phyloP scores from a whole-genome alignment of 768 basidiomycete genomes.

The Mycena amicta region DNA sequence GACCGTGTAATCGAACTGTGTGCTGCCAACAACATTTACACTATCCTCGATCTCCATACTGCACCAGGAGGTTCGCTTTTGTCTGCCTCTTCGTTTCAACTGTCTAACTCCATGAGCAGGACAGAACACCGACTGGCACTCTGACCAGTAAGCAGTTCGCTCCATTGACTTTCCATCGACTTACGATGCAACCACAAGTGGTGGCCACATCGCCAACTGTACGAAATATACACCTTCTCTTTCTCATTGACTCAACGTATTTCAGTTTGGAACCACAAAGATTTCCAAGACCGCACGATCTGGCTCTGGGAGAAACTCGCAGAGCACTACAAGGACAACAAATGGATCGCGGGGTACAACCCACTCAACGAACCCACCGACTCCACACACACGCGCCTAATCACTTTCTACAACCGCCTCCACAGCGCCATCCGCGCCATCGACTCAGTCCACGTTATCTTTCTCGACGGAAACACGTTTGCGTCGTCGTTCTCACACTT shows the following conservation, averaged over 20 bases:
- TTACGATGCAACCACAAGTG: conserved; percentile 23
- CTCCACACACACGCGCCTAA: conserved; percentile 60
- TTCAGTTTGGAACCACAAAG: conserved; percentile 78
- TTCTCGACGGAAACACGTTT: conserved; percentile 85
- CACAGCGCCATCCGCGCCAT: conserved; percentile 70
- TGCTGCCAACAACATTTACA: conserved; percentile 75
- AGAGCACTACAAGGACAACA: conserved; percentile 72
- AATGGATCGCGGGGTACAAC: conserved; percentile 88
- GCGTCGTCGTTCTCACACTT: conserved; percentile 78
- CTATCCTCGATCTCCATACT: conserved; percentile 81
- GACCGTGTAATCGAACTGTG: conserved; percentile 80
- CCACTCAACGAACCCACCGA: conserved; percentile 85
- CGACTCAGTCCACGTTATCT: conserved; percentile 73
- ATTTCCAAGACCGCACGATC: conserved; percentile 78
- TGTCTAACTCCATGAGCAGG: conserved; percentile 24
- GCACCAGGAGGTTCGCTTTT: conserved; percentile 52
- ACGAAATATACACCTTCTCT: conserved; percentile 14
- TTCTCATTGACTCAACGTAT: not conserved
- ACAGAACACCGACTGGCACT: conserved; percentile 82
- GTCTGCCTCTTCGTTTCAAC: not conserved
- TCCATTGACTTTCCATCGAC: too few relatives aligned
- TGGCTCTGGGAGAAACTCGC: conserved; percentile 82
- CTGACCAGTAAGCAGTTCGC: conserved; percentile 48
- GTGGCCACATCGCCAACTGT: conserved; percentile 67
- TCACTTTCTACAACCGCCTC: conserved; percentile 69